These are phyloP conservation scores for Daldinia vernicosa DNA, from an alignment of 495 filamentous ascomycete species.

Conservation along the genomic window DNA sequence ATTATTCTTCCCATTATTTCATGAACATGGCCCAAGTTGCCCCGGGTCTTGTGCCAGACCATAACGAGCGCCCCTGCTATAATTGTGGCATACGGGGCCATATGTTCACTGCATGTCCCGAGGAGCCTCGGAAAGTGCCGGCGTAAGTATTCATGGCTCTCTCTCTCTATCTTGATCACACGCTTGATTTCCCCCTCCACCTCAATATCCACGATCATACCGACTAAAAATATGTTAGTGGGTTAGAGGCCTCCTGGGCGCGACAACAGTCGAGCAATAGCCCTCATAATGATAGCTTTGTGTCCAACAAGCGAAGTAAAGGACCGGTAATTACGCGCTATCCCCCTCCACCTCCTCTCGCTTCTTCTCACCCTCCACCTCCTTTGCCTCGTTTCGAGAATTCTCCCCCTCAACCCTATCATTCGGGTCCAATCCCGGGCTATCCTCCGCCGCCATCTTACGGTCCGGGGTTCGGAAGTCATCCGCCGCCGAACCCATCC, in stretches of 20 bases:
- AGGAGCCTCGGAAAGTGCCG: conserved; percentile 59
- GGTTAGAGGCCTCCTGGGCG: conserved; percentile 51
- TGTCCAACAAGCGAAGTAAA: conserved; percentile 47
- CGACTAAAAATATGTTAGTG: conserved; percentile 46
- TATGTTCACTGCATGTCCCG: conserved; percentile 60
- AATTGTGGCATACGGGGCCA: conserved; percentile 61
- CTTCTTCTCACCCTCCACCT: conserved; percentile 36
- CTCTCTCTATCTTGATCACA: conserved; percentile 3
- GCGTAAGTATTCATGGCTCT: conserved; percentile 62
- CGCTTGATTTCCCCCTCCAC: background rate
- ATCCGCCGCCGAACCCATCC: conserved; percentile 35
- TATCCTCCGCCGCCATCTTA: conserved; percentile 43
- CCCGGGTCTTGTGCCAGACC: conserved; percentile 46
- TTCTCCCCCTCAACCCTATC: conserved; percentile 47
- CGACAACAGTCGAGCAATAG: conserved; percentile 51
- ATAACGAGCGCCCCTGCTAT: conserved; percentile 57
- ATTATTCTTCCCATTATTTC: conserved; percentile 22
- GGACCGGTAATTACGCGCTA: conserved; percentile 56
- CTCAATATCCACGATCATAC: conserved; percentile 1
- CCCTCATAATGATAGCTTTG: conserved; percentile 44
- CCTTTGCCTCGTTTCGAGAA: conserved; percentile 38
- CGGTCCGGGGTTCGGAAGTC: conserved; percentile 35
- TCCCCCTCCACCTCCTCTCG: conserved; percentile 44
- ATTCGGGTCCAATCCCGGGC: conserved; percentile 42
- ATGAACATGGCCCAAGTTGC: conserved; percentile 47